A percentile compares a stretch with the other conserved stretches of the same genome.
These are phyloP conservation scores for Ambrosia artemisiifolia DNA, from an alignment of 129 eudicot genomes.

Conservation along the genomic window DNA sequence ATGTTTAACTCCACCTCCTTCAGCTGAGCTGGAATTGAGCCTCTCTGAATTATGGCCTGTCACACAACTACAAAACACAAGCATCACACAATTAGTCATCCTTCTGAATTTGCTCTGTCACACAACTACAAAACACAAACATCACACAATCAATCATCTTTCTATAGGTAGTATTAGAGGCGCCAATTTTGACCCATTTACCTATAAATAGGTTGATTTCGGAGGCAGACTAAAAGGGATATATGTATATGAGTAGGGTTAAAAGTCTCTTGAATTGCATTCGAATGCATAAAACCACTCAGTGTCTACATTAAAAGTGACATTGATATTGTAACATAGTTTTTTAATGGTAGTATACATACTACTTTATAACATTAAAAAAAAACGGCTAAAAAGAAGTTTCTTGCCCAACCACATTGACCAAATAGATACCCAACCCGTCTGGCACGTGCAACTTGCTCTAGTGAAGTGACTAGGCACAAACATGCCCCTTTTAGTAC, in stretches of 20 bases:
- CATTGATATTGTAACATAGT: neutral
- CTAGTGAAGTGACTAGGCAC: no score
- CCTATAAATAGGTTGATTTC: no score
- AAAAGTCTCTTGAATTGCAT: neutral
- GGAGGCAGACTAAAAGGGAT: no score
- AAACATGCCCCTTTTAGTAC: no score
- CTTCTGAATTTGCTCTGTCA: constrained; percentile 33
- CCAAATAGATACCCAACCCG: neutral
- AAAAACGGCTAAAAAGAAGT: neutral
- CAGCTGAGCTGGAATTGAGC: constrained; percentile 29
- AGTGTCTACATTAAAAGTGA: neutral
- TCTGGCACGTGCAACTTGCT: neutral
- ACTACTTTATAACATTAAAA: neutral
- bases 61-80: constrained; percentile 38
- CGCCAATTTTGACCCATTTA: no score
- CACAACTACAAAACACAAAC: constrained; percentile 34
- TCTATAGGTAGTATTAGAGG: neutral
- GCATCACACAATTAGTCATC: neutral
- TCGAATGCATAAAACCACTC: neutral
- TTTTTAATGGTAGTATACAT: neutral
- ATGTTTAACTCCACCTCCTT: constrained; percentile 18
- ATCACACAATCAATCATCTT: neutral
- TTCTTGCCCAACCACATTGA: neutral
- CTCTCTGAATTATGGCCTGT: constrained; percentile 32
- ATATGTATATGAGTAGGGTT: no score